Percentiles rank a stretch among this genome's conserved stretches.
phyloP scores from a whole-genome alignment of 805 yeast genomes.

The Saccharomyces mikatae region DNA sequence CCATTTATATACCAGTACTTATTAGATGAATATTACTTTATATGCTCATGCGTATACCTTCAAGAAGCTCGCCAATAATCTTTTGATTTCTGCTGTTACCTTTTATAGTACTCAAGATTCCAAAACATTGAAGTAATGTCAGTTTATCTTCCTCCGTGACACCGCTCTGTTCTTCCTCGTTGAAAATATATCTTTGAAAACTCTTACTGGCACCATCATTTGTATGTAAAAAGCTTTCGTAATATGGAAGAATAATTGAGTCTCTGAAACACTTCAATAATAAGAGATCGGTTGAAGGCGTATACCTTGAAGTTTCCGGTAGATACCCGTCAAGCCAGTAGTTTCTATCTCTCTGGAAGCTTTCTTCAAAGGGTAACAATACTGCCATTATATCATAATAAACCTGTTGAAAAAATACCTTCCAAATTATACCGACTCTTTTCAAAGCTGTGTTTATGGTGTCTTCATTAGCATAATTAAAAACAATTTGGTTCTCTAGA shows the following conservation, averaged over 20 bases:
- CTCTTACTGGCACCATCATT: constrained; percentile 28
- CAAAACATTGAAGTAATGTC: constrained; percentile 53
- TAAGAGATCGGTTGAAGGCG: constrained; percentile 34
- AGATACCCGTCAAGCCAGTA: constrained; percentile 25
- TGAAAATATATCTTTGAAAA: constrained; percentile 28
- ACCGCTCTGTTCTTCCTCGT: constrained; percentile 35
- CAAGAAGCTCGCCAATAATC: constrained; percentile 46
- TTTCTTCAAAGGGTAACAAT: constrained; percentile 44
- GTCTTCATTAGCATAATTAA: constrained; percentile 27
- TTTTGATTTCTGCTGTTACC: constrained; percentile 49
- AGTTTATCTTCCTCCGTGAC: constrained; percentile 36
- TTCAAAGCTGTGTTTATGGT: constrained; percentile 31
- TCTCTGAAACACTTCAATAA: constrained; percentile 44
- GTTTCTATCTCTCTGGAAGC: constrained; percentile 16
- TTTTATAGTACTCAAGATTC: constrained; percentile 45
- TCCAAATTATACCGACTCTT: constrained; percentile 45
- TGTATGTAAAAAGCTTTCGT: constrained; percentile 35
- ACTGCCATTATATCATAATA: constrained; percentile 54
- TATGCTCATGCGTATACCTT: constrained; percentile 31
- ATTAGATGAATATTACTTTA: constrained; percentile 2
- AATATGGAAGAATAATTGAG: constrained; percentile 44
- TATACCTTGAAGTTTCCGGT: constrained; percentile 6
- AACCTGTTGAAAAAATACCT: constrained; percentile 44
- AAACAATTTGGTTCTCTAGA: constrained; percentile 32
- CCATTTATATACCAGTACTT: background rate